phyloP scores from a whole-genome alignment of 345 rosid species.

The Rhizophora apiculata region DNA sequence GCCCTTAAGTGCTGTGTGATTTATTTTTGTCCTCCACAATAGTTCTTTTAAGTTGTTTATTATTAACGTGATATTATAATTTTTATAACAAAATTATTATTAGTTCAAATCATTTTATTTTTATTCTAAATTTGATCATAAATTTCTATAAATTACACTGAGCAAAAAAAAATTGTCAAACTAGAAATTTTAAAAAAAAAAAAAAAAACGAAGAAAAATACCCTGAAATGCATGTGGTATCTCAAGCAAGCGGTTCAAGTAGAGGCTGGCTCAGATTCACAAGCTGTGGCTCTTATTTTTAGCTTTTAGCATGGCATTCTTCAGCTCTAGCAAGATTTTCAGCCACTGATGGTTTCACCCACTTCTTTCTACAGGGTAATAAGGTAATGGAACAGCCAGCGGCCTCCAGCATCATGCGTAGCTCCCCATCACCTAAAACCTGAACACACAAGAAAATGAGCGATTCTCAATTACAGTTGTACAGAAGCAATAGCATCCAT shows the following conservation, averaged over 20 bases:
- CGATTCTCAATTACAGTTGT: neutral
- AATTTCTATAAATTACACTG: too few relatives aligned
- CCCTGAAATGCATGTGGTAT: neutral
- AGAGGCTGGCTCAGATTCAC: conserved; percentile 33
- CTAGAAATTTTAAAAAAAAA: neutral
- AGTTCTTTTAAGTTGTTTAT: too few relatives aligned
- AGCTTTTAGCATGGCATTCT: conserved; percentile 81
- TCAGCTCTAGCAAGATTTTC: conserved; percentile 81
- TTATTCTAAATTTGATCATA: too few relatives aligned
- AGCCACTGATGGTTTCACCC: conserved; percentile 77
- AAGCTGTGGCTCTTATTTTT: conserved; percentile 37
- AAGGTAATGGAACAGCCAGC: too few relatives aligned
- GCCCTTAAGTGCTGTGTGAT: too few relatives aligned
- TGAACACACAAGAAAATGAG: conserved; percentile 23
- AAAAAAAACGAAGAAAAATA: neutral
- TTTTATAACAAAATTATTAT: too few relatives aligned
- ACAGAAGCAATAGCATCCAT: neutral
- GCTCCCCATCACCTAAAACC: conserved; percentile 77
- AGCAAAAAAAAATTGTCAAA: neutral
- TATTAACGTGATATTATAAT: too few relatives aligned
- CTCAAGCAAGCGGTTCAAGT: conserved; percentile 24
- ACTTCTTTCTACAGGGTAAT: conserved; percentile 52
- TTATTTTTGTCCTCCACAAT: too few relatives aligned
- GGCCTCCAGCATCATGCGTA: conserved; percentile 36
- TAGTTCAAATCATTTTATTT: too few relatives aligned